A percentile compares a stretch with the other conserved stretches of the same genome.
Conservation (phyloP, 2,329 filamentous ascomycete genomes). For the Paraphoma sp. region DNA sequence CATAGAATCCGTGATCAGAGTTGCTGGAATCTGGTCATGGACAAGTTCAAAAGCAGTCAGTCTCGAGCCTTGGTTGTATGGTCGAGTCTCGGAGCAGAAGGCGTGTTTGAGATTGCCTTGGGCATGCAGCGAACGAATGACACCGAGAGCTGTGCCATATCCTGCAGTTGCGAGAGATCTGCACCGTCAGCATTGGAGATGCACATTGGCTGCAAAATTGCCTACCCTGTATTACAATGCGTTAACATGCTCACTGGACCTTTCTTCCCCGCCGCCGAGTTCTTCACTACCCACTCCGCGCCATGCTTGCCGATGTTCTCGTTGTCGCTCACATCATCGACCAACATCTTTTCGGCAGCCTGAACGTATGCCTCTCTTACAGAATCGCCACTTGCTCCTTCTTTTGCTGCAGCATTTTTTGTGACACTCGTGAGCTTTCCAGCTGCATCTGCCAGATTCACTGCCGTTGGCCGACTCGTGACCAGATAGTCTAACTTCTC, state of each 20-base stretch:
- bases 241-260: conserved; percentile 82
- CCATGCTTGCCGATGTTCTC: conserved; percentile 82
- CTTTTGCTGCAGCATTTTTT: conserved; percentile 55
- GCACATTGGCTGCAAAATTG: not conserved
- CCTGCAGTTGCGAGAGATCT: conserved; percentile 93
- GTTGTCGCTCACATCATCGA: conserved; percentile 87
- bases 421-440: conserved; percentile 75
- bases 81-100: conserved; percentile 95
- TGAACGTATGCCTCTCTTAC: conserved; percentile 76
- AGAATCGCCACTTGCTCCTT: conserved; percentile 54
- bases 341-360: conserved; percentile 84
- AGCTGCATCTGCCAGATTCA: conserved; percentile 92
- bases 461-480: conserved; percentile 88
- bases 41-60: conserved; percentile 97
- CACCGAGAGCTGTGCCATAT: conserved; percentile 94
- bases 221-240: conserved; percentile 93
- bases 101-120: conserved; percentile 75
- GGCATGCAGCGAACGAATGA: conserved; percentile 82
- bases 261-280: conserved; percentile 59
- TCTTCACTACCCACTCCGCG: conserved; percentile 78
- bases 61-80: conserved; percentile 96
- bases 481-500: conserved; percentile 85
- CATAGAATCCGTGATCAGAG: conserved; percentile 96
- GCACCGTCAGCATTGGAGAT: conserved; percentile 24
- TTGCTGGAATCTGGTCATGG: conserved; percentile 89